Percentiles rank a stretch among this genome's conserved stretches.
These are phyloP conservation scores for Excoecaria agallocha DNA, from an alignment of 345 rosid genomes.

Conservation along the genomic window DNA sequence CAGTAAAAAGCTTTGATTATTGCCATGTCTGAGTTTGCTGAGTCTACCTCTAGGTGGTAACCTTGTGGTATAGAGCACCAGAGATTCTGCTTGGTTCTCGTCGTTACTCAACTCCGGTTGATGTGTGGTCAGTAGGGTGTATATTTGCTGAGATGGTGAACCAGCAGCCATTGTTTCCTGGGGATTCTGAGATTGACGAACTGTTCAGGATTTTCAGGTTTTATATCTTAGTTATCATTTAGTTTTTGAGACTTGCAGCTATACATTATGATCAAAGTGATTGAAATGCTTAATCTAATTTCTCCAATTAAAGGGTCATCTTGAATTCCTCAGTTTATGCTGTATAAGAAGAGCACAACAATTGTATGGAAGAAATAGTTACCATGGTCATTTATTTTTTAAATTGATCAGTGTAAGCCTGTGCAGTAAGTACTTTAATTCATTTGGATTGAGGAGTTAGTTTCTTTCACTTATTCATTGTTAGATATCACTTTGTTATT, in stretches of 20 bases:
- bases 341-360: not conserved
- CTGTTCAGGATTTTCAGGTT: slow-evolving; percentile 96
- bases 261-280: not conserved
- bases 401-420: not conserved
- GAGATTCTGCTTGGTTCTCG: slow-evolving; percentile 96
- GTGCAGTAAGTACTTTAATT: not conserved
- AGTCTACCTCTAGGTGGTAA: slow-evolving; percentile 67
- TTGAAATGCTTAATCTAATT: not conserved
- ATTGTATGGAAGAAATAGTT: not conserved
- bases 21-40: slow-evolving; percentile 6
- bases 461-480: not conserved
- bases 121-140: slow-evolving; percentile 99
- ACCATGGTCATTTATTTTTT: not conserved
- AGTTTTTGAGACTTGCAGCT: not conserved
- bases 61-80: slow-evolving; percentile 98
- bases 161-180: slow-evolving; percentile 89
- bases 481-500: not conserved
- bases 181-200: slow-evolving; percentile 98
- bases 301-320: not conserved
- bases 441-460: not conserved
- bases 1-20: not conserved
- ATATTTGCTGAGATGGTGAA: slow-evolving; percentile 99
- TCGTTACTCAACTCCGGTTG: slow-evolving; percentile 96
- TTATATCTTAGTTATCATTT: slow-evolving; percentile 4
- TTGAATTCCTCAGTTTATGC: not conserved